Conservation (phyloP, 106 monocot genomes). For the Dactylorhiza incarnata region DNA sequence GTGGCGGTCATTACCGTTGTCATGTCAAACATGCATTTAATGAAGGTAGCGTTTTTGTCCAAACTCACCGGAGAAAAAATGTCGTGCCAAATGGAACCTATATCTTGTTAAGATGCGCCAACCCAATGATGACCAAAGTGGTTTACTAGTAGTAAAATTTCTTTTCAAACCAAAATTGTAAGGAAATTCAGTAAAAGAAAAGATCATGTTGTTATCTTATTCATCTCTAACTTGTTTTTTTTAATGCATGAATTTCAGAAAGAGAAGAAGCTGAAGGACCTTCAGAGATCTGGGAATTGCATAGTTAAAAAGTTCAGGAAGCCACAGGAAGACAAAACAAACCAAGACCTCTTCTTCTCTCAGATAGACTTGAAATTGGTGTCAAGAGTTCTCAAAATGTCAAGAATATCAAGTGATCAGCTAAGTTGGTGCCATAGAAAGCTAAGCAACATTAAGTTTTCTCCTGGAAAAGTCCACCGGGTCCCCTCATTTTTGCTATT, state of each 20-base stretch:
- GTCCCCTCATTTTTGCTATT: slow-evolving; percentile 70
- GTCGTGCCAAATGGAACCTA: no score
- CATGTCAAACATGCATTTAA: no score
- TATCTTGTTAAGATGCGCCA: no score
- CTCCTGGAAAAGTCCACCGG: slow-evolving; percentile 45
- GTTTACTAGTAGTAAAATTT: no score
- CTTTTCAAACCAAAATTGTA: no score
- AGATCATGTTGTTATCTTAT: background rate
- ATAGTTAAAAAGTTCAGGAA: slow-evolving; percentile 86
- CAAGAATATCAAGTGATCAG: slow-evolving; percentile 67
- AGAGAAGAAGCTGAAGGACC: slow-evolving; percentile 71
- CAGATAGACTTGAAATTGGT: slow-evolving; percentile 79
- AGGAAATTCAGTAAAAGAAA: background rate
- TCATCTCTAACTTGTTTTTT: background rate
- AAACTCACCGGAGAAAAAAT: no score
- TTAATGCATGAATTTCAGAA: slow-evolving; percentile 29
- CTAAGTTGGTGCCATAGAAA: slow-evolving; percentile 73
- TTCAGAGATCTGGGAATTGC: slow-evolving; percentile 56
- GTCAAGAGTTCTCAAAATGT: slow-evolving; percentile 62
- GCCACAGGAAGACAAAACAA: slow-evolving; percentile 49
- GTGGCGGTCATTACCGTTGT: no score
- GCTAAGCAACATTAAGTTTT: slow-evolving; percentile 41
- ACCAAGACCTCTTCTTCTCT: slow-evolving; percentile 74
- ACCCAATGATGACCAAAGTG: no score
- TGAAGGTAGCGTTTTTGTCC: no score